Evolutionary conservation across 2,329 filamentous ascomycete genomes (phyloP).

Genomic region (Plectosphaerella cucumerina): DNA sequence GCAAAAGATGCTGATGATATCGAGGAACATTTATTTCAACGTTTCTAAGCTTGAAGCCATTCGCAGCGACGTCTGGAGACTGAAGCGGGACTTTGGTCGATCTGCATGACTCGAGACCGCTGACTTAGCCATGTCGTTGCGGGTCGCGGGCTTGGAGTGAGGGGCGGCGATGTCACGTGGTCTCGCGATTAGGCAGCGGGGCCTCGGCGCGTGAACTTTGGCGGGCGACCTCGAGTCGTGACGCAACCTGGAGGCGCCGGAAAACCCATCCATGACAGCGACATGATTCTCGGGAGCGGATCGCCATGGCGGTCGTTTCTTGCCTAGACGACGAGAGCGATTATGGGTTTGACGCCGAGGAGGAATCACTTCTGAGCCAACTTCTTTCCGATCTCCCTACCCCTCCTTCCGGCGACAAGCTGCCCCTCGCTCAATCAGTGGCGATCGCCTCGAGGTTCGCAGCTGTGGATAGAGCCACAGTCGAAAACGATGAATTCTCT

Average conservation of each 20-base stretch:
- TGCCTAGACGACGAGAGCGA: constrained; percentile 35
- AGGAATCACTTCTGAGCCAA: constrained; percentile 36
- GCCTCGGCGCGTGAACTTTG: background rate
- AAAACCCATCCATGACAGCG: background rate
- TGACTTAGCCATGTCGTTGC: too few relatives aligned
- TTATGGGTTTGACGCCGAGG: constrained; percentile 42
- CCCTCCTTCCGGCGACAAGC: constrained; percentile 1
- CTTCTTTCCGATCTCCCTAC: constrained; percentile 20
- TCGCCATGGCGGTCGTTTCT: constrained; percentile 6
- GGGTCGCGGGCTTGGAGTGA: too few relatives aligned
- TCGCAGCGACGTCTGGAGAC: too few relatives aligned
- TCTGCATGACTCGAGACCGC: too few relatives aligned
- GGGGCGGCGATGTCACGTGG: background rate
- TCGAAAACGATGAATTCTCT: constrained; percentile 1
- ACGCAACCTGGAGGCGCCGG: background rate
- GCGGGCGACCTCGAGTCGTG: background rate
- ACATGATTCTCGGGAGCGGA: background rate
- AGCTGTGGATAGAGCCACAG: background rate
- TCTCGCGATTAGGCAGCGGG: background rate
- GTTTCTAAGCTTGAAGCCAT: too few relatives aligned
- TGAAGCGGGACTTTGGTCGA: too few relatives aligned
- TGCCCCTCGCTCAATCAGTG: background rate
- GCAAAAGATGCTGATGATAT: too few relatives aligned
- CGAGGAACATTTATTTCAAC: too few relatives aligned
- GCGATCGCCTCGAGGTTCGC: background rate